These are phyloP conservation scores for Aspergillus pseudoglaucus DNA, from an alignment of 2,329 filamentous ascomycete genomes.

Conservation along the genomic window DNA sequence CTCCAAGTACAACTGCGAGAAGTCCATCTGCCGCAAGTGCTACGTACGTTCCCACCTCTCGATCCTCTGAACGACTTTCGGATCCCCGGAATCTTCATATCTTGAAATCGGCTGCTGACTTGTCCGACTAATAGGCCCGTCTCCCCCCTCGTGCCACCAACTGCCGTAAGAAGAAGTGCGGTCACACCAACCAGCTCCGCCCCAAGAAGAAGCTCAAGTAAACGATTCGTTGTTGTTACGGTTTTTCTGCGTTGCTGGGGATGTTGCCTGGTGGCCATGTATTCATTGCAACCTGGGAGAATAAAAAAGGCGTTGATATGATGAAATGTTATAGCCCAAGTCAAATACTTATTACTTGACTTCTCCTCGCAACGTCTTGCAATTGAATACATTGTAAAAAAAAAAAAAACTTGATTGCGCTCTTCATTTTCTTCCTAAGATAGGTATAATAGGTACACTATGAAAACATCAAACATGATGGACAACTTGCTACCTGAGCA, in stretches of 20 bases:
- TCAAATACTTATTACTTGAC: conserved; percentile 31
- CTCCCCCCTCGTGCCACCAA: conserved; percentile 98
- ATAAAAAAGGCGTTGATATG: conserved; percentile 34
- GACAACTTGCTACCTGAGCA: conserved; percentile 11
- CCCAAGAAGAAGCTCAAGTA: conserved; percentile 99
- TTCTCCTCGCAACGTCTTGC: conserved; percentile 28
- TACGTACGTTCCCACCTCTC: conserved; percentile 61
- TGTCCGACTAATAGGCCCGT: conserved; percentile 49
- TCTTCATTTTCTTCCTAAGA: conserved; percentile 1
- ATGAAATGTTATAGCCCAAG: conserved; percentile 32
- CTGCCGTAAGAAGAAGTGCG: conserved; percentile 99
- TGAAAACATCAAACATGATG: background rate
- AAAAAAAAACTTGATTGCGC: conserved; percentile 3
- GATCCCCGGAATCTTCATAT: background rate
- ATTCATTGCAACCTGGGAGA: conserved; percentile 31
- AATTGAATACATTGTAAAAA: conserved; percentile 32
- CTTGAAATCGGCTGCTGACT: background rate
- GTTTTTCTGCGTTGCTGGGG: conserved; percentile 43
- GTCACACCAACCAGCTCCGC: conserved; percentile 99
- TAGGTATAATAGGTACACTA: conserved; percentile 11
- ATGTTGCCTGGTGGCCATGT: conserved; percentile 23
- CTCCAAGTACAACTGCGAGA: conserved; percentile 99
- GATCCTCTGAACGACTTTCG: background rate
- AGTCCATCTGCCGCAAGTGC: conserved; percentile 99
- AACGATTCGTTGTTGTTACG: conserved; percentile 31